phyloP scores from a whole-genome alignment of 352 stramenopile genomes.

The Phytophthora cactorum region DNA sequence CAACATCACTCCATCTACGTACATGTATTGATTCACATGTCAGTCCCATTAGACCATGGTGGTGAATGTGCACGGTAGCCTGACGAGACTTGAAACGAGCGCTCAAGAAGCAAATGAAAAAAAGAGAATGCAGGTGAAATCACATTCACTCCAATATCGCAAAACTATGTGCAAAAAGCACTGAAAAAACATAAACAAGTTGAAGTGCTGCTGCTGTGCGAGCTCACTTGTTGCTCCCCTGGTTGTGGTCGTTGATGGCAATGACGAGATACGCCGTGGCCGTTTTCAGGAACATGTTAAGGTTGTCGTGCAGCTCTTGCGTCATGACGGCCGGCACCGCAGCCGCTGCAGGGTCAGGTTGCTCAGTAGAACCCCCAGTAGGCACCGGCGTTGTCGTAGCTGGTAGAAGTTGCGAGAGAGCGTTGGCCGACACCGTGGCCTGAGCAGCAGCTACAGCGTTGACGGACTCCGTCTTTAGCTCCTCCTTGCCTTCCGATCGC shows the following conservation, averaged over 20 bases:
- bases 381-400: background rate
- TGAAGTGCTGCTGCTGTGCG: conserved; percentile 9
- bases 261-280: conserved; percentile 42
- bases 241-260: conserved; percentile 36
- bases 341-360: conserved; percentile 1
- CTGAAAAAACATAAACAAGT: conserved; percentile 21
- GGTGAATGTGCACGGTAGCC: no score
- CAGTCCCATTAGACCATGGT: no score
- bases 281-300: conserved; percentile 46
- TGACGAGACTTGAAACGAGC: no score
- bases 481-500: background rate
- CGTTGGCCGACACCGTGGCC: conserved; percentile 10
- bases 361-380: background rate
- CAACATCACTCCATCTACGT: no score
- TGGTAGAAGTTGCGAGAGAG: conserved; percentile 26
- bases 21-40: no score
- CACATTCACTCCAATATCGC: background rate
- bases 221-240: conserved; percentile 10
- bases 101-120: background rate
- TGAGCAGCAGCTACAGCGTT: conserved; percentile 7
- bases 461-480: conserved; percentile 8
- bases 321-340: conserved; percentile 19
- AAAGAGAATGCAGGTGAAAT: background rate
- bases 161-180: conserved; percentile 6
- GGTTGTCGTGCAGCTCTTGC: conserved; percentile 31